These are phyloP conservation scores for Scenedesmus sp. DNA, from an alignment of 163 green algal species.

Conservation along the genomic window DNA sequence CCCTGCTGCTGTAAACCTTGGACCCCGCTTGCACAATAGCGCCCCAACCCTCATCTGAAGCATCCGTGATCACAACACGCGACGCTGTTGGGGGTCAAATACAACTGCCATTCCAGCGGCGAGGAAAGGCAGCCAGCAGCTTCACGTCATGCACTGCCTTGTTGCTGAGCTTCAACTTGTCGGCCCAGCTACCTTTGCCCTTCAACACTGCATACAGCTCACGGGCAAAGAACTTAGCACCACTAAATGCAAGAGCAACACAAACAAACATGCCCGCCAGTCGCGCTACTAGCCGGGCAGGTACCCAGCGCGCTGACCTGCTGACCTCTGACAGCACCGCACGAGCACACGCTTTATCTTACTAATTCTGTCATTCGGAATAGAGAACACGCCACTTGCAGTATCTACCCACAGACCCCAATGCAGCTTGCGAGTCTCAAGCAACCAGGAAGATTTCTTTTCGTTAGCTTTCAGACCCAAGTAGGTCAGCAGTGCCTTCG, in stretches of 20 bases:
- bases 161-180: slow-evolving; percentile 29
- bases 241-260: too few relatives aligned
- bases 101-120: background rate
- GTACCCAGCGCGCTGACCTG: background rate
- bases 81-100: too few relatives aligned
- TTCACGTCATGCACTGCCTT: slow-evolving; percentile 20
- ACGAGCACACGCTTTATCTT: background rate
- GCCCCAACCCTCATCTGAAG: too few relatives aligned
- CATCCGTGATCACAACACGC: too few relatives aligned
- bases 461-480: background rate
- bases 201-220: too few relatives aligned
- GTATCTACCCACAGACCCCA: too few relatives aligned
- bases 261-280: too few relatives aligned
- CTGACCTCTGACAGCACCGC: slow-evolving; percentile 12
- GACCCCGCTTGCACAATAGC: background rate
- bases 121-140: slow-evolving; percentile 4
- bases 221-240: too few relatives aligned
- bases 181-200: slow-evolving; percentile 15
- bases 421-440: background rate
- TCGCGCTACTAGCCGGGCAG: background rate
- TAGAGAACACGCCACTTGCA: background rate
- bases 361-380: background rate
- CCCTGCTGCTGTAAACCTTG: background rate
- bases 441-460: background rate
- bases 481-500: background rate